Evolutionary conservation across 495 filamentous ascomycete genomes (phyloP), one percentile per base, ranked within the genome.

Genomic region (Clohesyomyces aquaticus): DNA sequence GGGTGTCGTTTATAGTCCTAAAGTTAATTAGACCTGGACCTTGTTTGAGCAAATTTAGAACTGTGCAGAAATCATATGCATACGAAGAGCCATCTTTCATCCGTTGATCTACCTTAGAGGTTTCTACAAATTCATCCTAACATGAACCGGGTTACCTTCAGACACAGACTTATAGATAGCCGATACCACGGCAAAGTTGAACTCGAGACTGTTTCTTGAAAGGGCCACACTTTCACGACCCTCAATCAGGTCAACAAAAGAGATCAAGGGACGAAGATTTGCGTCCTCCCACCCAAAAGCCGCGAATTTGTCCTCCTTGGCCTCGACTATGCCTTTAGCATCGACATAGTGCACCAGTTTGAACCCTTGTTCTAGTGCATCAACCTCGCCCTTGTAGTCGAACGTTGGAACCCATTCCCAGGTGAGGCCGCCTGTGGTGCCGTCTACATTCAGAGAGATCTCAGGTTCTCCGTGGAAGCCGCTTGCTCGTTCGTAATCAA

Each of bases 61-160:
- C 16, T 41, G n/a, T n/a, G n/a, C n/a, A n/a, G n/a, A n/a, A n/a
- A n/a, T n/a, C n/a, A 41, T 9, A 9, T 41, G 8, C 35, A 41
- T 41, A 41, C 16, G 16, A 16, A 9, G 35, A 41, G 16, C 35
- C 35, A 41, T 41, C 9, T 41, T 41, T 41, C 35, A 41, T 41
- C 35, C 35, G 16, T 41, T 41, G 9, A 41, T 41, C 35, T 41
- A 16, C 35, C 35, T 41, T 41, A 16, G 35, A 41, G 35, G 35
- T 41, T 41, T 41, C 35, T 41, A 41, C 35, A 41, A 41, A 41
- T 41, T 41, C 35, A 41, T 41, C 35, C 16, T 41, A 41, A 41
- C 35, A 41, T 41, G 35, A 41, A 41, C 35, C 9, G 35, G 35
- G 9, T 41, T 41, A 41, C 35, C 35, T 41, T 41, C 35, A 8